phyloP scores from a whole-genome alignment of 768 basidiomycete species.

The Scleroderma citrinum region DNA sequence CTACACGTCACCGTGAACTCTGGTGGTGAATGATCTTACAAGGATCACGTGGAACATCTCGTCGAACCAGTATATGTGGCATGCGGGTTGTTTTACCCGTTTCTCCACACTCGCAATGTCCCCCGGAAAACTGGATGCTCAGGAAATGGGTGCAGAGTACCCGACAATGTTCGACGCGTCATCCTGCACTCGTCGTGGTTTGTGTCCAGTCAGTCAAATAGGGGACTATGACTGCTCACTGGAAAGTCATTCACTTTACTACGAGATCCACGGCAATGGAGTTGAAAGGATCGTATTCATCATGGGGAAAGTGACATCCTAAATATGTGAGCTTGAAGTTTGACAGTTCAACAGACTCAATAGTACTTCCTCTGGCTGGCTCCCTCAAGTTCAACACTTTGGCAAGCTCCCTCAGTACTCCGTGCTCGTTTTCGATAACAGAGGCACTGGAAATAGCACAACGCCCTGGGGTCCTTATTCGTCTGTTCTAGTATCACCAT shows the following conservation, averaged over 20 bases:
- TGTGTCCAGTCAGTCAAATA: slow-evolving; percentile 65
- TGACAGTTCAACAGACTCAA: slow-evolving; percentile 44
- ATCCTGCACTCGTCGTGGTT: slow-evolving; percentile 63
- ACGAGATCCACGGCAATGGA: slow-evolving; percentile 67
- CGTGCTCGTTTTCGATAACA: too few relatives aligned
- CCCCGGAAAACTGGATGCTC: slow-evolving; percentile 8
- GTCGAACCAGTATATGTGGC: background rate
- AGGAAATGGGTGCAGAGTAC: slow-evolving; percentile 14
- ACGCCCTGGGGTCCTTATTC: too few relatives aligned
- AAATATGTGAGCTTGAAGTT: background rate
- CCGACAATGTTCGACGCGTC: slow-evolving; percentile 50
- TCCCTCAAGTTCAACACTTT: too few relatives aligned
- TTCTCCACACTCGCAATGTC: background rate
- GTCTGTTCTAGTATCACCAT: too few relatives aligned
- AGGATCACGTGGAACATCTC: background rate
- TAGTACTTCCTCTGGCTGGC: slow-evolving; percentile 59
- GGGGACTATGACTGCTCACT: slow-evolving; percentile 41
- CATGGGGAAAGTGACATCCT: slow-evolving; percentile 49
- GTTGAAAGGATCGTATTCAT: slow-evolving; percentile 65
- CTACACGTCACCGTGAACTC: too few relatives aligned
- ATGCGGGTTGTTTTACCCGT: background rate
- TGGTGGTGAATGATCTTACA: too few relatives aligned
- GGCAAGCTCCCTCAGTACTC: too few relatives aligned
- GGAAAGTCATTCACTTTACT: slow-evolving; percentile 73
- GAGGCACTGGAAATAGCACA: too few relatives aligned